Evolutionary conservation across 352 stramenopile species (phyloP), one percentile per base, ranked within the genome.

Genomic region (Pythium aphanidermatum): DNA sequence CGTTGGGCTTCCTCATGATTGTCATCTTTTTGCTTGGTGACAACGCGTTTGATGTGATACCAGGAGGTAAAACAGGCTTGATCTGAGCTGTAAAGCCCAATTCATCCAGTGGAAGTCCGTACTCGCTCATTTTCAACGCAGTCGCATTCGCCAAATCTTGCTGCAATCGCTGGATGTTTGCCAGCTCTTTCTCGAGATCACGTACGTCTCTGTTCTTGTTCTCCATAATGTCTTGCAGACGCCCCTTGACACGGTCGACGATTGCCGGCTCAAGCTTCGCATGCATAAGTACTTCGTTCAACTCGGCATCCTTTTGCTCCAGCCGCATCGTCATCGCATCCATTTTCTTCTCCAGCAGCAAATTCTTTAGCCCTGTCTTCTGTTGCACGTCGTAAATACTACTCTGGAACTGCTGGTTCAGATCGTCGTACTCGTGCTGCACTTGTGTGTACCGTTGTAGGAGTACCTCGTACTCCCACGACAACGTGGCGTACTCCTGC

Each of bases 281-380:
- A 45, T 92, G 83, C 27, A 85, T 47, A 8, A 98, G 53, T 23
- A 97, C 77, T 55, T 98, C 89, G 36, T 95, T 92, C 7, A 98
- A 65, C 57, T 96, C 88, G 6, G 86, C 95, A 32, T 95, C 92
- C 26, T 88, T 92, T 48, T 95, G 85, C 46, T 98, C 89, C 7
- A 95, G 72, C 20, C 81, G 74, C 38, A 92, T 51, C 4, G 65
- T 76, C 40, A 97, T 68, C 6, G 78, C 76, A 21, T 66, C 66
- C 50, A 98, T 85, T 52, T 98, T 97, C 49, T 95, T 96, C 58
- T 98, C 94, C 7, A 98, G 71, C 13, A 98, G 53, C 25, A 98
- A 56, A 36, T 96, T 97, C 53, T 95, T 88, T 47, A 98, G 95
- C 14, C 90, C 89, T 7, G 73, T 83, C 56, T 96, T 97, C 34